phyloP scores from a whole-genome alignment of 129 eudicot genomes.

The Logfia minima region DNA sequence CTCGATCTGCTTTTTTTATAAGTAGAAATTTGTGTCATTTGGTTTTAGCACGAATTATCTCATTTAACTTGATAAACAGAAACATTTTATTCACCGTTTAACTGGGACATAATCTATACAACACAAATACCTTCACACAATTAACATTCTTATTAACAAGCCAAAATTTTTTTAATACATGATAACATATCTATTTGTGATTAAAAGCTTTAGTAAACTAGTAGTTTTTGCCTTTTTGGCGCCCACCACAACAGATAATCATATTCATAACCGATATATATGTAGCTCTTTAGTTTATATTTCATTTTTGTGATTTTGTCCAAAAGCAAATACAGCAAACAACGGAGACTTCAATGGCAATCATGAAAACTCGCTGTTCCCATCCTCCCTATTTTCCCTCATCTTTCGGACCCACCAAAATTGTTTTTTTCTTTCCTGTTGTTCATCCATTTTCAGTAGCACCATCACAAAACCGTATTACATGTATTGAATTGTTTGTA shows the following conservation, averaged over 20 bases:
- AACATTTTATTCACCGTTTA: too few relatives aligned
- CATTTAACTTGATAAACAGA: too few relatives aligned
- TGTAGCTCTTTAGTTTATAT: background rate
- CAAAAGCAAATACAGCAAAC: conserved; percentile 20
- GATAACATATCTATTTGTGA: too few relatives aligned
- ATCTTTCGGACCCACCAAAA: conserved; percentile 9
- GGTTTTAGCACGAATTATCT: too few relatives aligned
- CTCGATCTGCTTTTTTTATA: background rate
- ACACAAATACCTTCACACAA: too few relatives aligned
- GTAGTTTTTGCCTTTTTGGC: background rate
- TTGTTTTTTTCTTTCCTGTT: conserved; percentile 9
- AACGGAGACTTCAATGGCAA: conserved; percentile 31
- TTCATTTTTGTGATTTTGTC: background rate
- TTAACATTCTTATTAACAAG: too few relatives aligned
- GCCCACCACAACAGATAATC: background rate
- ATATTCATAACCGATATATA: background rate
- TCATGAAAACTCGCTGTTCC: conserved; percentile 29
- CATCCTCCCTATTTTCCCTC: conserved; percentile 28
- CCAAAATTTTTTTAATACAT: too few relatives aligned
- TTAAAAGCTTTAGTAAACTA: background rate
- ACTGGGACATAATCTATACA: too few relatives aligned
- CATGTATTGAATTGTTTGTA: background rate
- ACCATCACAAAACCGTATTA: background rate
- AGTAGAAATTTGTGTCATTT: too few relatives aligned
- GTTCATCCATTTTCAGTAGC: background rate